phyloP scores from a whole-genome alignment of 257 asterid genomes.

The Nicotiana knightiana region DNA sequence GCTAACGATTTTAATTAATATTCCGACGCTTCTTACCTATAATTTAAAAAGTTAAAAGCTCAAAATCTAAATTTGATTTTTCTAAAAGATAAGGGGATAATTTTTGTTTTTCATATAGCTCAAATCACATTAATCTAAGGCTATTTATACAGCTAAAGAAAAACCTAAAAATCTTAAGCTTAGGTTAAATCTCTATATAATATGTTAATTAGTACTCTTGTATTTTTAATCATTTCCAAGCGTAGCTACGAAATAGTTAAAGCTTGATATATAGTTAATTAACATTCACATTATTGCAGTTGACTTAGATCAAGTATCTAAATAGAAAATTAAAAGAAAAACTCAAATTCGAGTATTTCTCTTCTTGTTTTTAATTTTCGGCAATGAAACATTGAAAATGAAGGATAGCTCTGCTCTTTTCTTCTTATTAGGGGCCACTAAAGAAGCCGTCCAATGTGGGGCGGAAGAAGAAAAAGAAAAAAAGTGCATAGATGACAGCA shows the following conservation, averaged over 20 bases:
- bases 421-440: slow-evolving; percentile 3
- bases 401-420: neutral
- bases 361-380: neutral
- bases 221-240: neutral
- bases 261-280: neutral
- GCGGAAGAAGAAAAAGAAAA: neutral
- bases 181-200: neutral
- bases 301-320: neutral
- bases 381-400: neutral
- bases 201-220: neutral
- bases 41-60: too few species aligned
- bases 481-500: neutral
- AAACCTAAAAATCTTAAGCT: too few species aligned
- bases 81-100: too few species aligned
- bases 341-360: neutral
- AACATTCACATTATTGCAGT: neutral
- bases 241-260: neutral
- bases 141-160: too few species aligned
- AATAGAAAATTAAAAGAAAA: neutral
- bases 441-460: neutral
- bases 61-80: too few species aligned
- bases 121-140: too few species aligned
- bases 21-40: too few species aligned
- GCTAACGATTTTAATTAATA: neutral
- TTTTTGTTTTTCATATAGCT: too few species aligned